phyloP scores from a whole-genome alignment of 2,329 filamentous ascomycete genomes.

The Fusarium longipes region DNA sequence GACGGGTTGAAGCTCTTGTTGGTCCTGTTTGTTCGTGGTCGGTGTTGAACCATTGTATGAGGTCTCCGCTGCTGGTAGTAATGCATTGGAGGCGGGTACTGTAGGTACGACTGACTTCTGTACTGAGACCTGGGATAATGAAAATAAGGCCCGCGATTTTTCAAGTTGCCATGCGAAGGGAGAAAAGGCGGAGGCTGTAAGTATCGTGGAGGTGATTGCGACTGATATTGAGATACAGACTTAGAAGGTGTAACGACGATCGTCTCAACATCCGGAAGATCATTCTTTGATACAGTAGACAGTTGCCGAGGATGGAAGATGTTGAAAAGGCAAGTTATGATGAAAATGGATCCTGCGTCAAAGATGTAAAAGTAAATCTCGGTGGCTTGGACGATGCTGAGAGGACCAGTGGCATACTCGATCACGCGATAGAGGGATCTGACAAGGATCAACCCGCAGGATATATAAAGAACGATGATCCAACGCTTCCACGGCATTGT shows the following conservation, averaged over 20 bases:
- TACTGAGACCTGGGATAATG: constrained; percentile 3
- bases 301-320: constrained; percentile 24
- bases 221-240: neutral
- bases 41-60: neutral
- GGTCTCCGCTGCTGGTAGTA: constrained; percentile 23
- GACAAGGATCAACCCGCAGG: constrained; percentile 50
- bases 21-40: constrained; percentile 19
- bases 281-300: neutral
- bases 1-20: constrained; percentile 22
- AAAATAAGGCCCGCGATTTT: neutral
- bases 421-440: constrained; percentile 55
- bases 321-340: constrained; percentile 34
- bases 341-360: constrained; percentile 49
- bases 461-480: constrained; percentile 35
- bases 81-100: constrained; percentile 13
- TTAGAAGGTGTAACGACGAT: neutral
- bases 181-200: neutral
- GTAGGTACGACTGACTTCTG: constrained; percentile 3
- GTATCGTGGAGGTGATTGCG: neutral
- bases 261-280: neutral
- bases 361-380: constrained; percentile 53
- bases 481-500: constrained; percentile 47
- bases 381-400: constrained; percentile 47
- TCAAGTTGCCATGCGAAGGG: constrained; percentile 5
- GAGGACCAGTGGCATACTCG: constrained; percentile 53